Evolutionary conservation across 164 flowering plant genomes (phyloP).

Genomic region (Vitis riparia): DNA sequence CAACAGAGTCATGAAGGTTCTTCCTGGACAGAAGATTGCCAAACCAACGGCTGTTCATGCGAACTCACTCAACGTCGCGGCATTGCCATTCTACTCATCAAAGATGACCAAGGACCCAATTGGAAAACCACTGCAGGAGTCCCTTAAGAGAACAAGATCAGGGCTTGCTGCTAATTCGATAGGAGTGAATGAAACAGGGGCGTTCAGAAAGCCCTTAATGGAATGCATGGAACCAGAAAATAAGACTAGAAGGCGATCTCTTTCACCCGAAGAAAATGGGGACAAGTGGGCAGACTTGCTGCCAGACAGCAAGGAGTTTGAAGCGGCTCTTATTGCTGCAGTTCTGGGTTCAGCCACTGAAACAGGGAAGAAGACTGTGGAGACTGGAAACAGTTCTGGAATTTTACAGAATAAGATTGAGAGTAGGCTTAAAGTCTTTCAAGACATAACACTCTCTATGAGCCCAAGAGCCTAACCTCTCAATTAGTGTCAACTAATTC

Average conservation of each 20-base stretch:
- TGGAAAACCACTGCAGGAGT: slow-evolving; percentile 39
- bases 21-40: slow-evolving; percentile 18
- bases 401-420: slow-evolving; percentile 40
- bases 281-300: slow-evolving; percentile 40
- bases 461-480: slow-evolving; percentile 66
- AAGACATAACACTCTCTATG: slow-evolving; percentile 72
- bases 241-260: slow-evolving; percentile 50
- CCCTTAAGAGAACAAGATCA: slow-evolving; percentile 78
- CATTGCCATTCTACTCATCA: slow-evolving; percentile 69
- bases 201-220: slow-evolving; percentile 2
- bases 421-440: slow-evolving; percentile 83
- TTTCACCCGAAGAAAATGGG: slow-evolving; percentile 32
- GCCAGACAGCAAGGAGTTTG: slow-evolving; percentile 76
- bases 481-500: background rate
- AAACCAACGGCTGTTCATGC: slow-evolving; percentile 20
- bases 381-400: slow-evolving; percentile 9
- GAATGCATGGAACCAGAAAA: slow-evolving; percentile 33
- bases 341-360: slow-evolving; percentile 49
- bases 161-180: slow-evolving; percentile 29
- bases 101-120: slow-evolving; percentile 22
- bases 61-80: slow-evolving; percentile 61
- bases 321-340: slow-evolving; percentile 87
- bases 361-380: slow-evolving; percentile 13
- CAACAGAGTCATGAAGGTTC: slow-evolving; percentile 19
- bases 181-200: slow-evolving; percentile 10